These are phyloP conservation scores for Colletotrichum sp. DNA, from an alignment of 2,329 filamentous ascomycete species.

Conservation along the genomic window DNA sequence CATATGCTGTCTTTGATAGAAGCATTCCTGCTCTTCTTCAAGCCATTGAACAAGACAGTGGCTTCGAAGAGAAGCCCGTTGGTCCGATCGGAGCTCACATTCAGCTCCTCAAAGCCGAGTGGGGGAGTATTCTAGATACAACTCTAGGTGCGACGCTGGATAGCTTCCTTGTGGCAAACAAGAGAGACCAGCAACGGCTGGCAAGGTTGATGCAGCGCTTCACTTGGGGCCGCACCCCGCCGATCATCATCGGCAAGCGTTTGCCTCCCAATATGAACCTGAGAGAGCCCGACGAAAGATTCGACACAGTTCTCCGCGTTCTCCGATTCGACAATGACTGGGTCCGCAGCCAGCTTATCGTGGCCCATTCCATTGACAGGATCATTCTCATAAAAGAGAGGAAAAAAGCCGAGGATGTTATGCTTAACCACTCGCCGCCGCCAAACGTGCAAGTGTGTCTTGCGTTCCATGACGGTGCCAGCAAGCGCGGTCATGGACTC, in stretches of 20 bases:
- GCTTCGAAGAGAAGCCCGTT: conserved; percentile 75
- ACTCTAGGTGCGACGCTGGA: conserved; percentile 73
- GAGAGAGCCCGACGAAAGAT: conserved; percentile 76
- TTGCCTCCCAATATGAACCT: conserved; percentile 60
- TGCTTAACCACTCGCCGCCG: conserved; percentile 66
- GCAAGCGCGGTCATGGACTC: conserved; percentile 35
- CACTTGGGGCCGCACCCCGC: conserved; percentile 47
- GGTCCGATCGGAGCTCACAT: conserved; percentile 85
- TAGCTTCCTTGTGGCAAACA: conserved; percentile 82
- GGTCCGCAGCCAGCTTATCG: conserved; percentile 82
- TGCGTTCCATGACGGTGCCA: conserved; percentile 61
- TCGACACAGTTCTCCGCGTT: conserved; percentile 80
- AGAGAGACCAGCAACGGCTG: conserved; percentile 75
- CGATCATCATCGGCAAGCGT: conserved; percentile 69
- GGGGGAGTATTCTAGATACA: conserved; percentile 83
- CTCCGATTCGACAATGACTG: conserved; percentile 82
- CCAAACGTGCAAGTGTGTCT: conserved; percentile 78
- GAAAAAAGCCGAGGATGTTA: conserved; percentile 69
- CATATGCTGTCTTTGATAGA: conserved; percentile 67
- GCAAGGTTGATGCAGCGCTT: conserved; percentile 66
- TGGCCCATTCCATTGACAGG: conserved; percentile 84
- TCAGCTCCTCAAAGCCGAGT: conserved; percentile 77
- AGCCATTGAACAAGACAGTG: conserved; percentile 70
- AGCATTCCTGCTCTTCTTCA: conserved; percentile 68
- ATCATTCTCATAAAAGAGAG: conserved; percentile 76